These are phyloP conservation scores for Candida wancherniae DNA, from an alignment of 805 yeast species.

Conservation along the genomic window DNA sequence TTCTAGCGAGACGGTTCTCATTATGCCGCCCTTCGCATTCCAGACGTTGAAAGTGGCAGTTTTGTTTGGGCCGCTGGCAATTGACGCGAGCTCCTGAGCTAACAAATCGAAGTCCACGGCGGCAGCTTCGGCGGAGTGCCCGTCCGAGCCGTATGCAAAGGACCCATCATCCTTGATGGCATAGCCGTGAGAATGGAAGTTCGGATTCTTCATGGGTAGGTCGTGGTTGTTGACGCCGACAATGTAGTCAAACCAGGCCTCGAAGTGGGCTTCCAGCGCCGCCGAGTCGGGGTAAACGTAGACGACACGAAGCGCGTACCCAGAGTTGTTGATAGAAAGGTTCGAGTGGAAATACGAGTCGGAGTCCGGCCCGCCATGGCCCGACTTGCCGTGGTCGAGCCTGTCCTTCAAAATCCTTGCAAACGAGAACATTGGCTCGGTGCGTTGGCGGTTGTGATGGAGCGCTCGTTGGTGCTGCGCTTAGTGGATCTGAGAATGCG, in stretches of 20 bases:
- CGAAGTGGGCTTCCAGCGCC: slow-evolving; percentile 43
- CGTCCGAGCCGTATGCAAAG: slow-evolving; percentile 31
- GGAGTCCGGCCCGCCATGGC: slow-evolving; percentile 4
- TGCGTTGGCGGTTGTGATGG: neutral
- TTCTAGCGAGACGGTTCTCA: slow-evolving; percentile 29
- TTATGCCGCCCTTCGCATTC: slow-evolving; percentile 80
- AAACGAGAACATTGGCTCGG: slow-evolving; percentile 41
- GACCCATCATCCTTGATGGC: slow-evolving; percentile 39
- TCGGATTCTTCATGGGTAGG: slow-evolving; percentile 36
- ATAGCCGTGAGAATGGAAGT: slow-evolving; percentile 19
- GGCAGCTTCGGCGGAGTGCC: slow-evolving; percentile 21
- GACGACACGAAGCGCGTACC: slow-evolving; percentile 37
- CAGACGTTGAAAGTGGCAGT: slow-evolving; percentile 61
- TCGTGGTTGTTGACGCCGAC: slow-evolving; percentile 76
- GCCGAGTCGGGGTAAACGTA: slow-evolving; percentile 35
- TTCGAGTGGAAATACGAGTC: slow-evolving; percentile 36
- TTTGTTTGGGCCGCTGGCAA: slow-evolving; percentile 28
- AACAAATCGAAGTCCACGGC: slow-evolving; percentile 42
- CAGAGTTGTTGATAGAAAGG: slow-evolving; percentile 32
- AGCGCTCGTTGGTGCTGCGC: neutral
- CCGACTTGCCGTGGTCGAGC: slow-evolving; percentile 26
- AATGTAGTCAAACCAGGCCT: slow-evolving; percentile 84
- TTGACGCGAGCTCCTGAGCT: slow-evolving; percentile 37
- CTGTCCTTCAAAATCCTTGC: slow-evolving; percentile 40
- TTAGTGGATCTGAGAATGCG: too few relatives aligned